Percentiles rank a stretch among this genome's conserved stretches.
phyloP scores from a whole-genome alignment of 2,329 filamentous ascomycete genomes.

The Aspergillus transmontanensis region DNA sequence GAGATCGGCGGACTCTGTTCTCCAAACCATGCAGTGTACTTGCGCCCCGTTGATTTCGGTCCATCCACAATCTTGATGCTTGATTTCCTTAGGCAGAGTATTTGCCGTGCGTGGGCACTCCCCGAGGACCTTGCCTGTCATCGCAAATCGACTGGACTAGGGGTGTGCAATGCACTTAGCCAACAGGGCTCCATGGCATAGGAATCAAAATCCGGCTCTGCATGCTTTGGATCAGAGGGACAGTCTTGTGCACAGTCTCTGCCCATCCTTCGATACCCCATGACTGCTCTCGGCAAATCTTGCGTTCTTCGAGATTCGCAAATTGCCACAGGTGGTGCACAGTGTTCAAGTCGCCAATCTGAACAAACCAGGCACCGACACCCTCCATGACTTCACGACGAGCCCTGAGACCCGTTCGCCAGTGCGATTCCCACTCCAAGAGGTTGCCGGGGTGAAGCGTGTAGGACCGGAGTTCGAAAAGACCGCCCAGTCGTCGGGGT shows the following conservation, averaged over 20 bases:
- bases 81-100: slow-evolving; percentile 3
- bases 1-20: slow-evolving; percentile 1
- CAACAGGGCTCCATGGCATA: slow-evolving; percentile 94
- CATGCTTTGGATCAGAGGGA: slow-evolving; percentile 95
- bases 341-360: slow-evolving; percentile 95
- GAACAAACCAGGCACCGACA: slow-evolving; percentile 97
- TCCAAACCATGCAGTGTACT: not conserved
- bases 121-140: slow-evolving; percentile 5
- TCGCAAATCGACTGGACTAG: slow-evolving; percentile 5
- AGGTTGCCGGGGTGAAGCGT: slow-evolving; percentile 94
- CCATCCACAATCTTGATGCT: slow-evolving; percentile 1
- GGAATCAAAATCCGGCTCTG: slow-evolving; percentile 90
- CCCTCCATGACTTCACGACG: slow-evolving; percentile 97
- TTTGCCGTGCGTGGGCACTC: not conserved
- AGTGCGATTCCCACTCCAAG: slow-evolving; percentile 98
- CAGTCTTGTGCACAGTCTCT: slow-evolving; percentile 97
- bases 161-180: slow-evolving; percentile 49
- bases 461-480: slow-evolving; percentile 97
- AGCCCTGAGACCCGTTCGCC: slow-evolving; percentile 87
- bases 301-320: slow-evolving; percentile 91
- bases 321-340: slow-evolving; percentile 99
- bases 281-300: slow-evolving; percentile 86
- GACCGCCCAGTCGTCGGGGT: slow-evolving; percentile 82
- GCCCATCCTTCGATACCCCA: slow-evolving; percentile 96
- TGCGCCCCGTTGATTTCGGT: not conserved